Base-by-base conservation (phyloP, 805 yeast genomes). In the Pichia scutulata region DNA sequence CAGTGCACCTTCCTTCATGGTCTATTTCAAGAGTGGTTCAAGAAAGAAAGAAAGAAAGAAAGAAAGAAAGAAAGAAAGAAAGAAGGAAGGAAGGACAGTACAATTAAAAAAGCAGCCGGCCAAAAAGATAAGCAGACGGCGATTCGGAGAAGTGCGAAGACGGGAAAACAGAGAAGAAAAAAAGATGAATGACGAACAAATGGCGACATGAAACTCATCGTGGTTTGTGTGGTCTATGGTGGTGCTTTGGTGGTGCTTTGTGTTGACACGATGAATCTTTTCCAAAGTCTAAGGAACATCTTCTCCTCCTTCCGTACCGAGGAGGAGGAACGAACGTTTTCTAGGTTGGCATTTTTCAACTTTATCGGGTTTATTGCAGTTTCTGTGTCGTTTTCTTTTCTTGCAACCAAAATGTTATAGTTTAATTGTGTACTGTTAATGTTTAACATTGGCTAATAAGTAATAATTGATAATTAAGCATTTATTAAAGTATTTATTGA, bases 221-320 rank as follows among this genome's bases (percentile, higher is more conserved):
- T n/a, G n/a, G n/a, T n/a, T n/a, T n/a, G n/a, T n/a, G n/a, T n/a
- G n/a, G n/a, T n/a, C n/a, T n/a, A n/a, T n/a, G n/a, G n/a, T n/a
- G n/a, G n/a, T n/a, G n/a, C n/a, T n/a, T 41, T 19, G 19, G 18
- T 13, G 4, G 25, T 16, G 14, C 12, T 14, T 33, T 30, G 19
- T 30, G 12, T 19, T 18, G 14, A 42, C 25, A 23, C n/a, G 14
- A 47, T 51, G 46, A 79, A 72, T 82, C 81, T 83, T 57, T 70
- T 88, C 42, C 89, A 86, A 42, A 87, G 89, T 60, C 77, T 89
- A 41, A 69, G 96, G 44, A 71, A 87, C 51, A 83, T 88, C 41
- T 88, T 88, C 62, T 81, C 89, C 22, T 84, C 93, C 5, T 87
- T 88, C 60, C 69, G 96, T 19, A 79, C 93, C 2, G 95, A 87